Evolutionary conservation across 352 stramenopile genomes (phyloP), one percentile per base, ranked within the genome.

Genomic region (Phytophthora sp.): DNA sequence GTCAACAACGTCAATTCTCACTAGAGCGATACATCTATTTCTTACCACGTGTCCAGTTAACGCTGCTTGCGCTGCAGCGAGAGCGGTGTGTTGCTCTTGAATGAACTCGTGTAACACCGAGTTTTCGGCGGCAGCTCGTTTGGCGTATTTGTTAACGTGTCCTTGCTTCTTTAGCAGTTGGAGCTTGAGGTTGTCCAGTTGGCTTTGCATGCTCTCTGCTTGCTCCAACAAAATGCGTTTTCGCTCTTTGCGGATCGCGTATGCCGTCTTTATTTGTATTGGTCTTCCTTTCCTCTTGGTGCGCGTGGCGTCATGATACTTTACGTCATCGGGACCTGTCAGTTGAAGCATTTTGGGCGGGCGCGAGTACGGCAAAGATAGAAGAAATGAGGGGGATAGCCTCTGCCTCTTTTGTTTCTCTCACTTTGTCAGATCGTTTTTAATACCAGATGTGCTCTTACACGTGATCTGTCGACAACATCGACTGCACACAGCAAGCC

Each of bases 171-270:
- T 58, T 26, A 76, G 42, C 52, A 71, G 57, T 4, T 56, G 53
- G 18, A 70, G 73, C 51, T 83, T 74, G 55, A 83, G 70, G 13
- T 71, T 50, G 20, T 71, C 56, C 31, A 80, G 70, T 15, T 77
- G 53, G 20, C 65, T 50, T 49, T 83, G 69, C 44, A 80, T 46
- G 8, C 26, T 45, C 41, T 60, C 58, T n/a, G 73, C 59, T 41
- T 80, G 58, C 11, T 9, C n/a, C 3, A 56, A 52, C 21, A 83
- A 23, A 9, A 24, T 4, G 16, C 15, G 9, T 23, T 44, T 44
- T 1, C n/a, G 36, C 36, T 44, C 36, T 7, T 23, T 21, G 15
- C 36, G 36, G n/a, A 44, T 23, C 3, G 15, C 36, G 12, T 44
- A 44, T n/a, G 36, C 3, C 3, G 31, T 36, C 7, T 55, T 44